These are phyloP conservation scores for Aspergillus pseudoviridinutans DNA, from an alignment of 2,329 filamentous ascomycete species.

Conservation along the genomic window DNA sequence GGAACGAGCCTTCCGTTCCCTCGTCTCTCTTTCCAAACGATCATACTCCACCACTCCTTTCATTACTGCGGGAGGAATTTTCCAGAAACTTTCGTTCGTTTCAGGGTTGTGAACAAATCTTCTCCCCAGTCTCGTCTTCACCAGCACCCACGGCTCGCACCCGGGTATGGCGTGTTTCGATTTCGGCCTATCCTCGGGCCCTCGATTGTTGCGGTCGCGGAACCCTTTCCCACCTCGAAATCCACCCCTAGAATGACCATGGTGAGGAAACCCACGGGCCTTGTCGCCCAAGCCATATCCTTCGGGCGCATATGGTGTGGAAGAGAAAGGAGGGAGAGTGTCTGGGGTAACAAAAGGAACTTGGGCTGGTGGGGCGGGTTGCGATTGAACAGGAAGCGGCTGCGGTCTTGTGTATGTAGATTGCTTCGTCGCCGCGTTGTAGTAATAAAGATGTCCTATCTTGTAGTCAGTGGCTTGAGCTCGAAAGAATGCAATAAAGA, in stretches of 20 bases:
- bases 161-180: conserved; percentile 74
- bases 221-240: conserved; percentile 51
- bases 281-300: conserved; percentile 13
- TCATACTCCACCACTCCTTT: conserved; percentile 67
- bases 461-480: conserved; percentile 15
- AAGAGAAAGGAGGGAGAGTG: conserved; percentile 34
- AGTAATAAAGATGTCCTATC: conserved; percentile 79
- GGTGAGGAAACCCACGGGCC: conserved; percentile 15
- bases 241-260: conserved; percentile 44
- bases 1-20: conserved; percentile 49
- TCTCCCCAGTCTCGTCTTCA: conserved; percentile 86
- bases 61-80: conserved; percentile 83
- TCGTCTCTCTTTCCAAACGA: conserved; percentile 66
- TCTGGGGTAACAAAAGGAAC: conserved; percentile 32
- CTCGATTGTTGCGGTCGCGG: conserved; percentile 59
- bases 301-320: conserved; percentile 31
- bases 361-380: conserved; percentile 34
- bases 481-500: conserved; percentile 7
- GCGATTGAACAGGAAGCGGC: conserved; percentile 23
- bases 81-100: conserved; percentile 91
- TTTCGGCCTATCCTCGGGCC: conserved; percentile 75
- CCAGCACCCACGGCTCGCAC: conserved; percentile 81
- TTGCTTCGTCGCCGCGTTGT: conserved; percentile 74
- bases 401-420: conserved; percentile 83
- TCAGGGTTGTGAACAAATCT: conserved; percentile 85